These are phyloP conservation scores for Mucor sp. DNA, from an alignment of 371 early-diverging fungal genomes.

Conservation along the genomic window DNA sequence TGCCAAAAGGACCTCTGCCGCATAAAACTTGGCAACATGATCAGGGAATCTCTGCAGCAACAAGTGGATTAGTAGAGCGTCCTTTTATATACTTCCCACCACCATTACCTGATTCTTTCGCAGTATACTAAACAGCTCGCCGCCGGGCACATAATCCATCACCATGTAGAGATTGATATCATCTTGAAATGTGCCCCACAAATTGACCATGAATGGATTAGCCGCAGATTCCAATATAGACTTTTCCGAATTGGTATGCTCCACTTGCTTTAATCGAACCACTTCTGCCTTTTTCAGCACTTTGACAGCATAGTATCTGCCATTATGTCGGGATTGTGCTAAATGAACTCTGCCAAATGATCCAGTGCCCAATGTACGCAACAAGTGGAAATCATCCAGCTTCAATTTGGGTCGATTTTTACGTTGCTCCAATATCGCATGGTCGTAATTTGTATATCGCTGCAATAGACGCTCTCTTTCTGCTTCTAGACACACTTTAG, in stretches of 20 bases:
- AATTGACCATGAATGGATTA: slow-evolving; percentile 91
- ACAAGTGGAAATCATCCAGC: slow-evolving; percentile 69
- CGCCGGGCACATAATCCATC: slow-evolving; percentile 95
- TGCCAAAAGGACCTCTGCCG: slow-evolving; percentile 72
- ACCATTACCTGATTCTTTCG: slow-evolving; percentile 61
- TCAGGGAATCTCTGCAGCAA: slow-evolving; percentile 75
- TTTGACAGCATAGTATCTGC: slow-evolving; percentile 95
- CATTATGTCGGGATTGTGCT: slow-evolving; percentile 73
- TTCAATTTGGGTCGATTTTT: slow-evolving; percentile 54
- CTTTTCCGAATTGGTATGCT: slow-evolving; percentile 90
- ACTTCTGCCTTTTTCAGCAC: slow-evolving; percentile 94
- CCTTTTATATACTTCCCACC: too few relatives aligned
- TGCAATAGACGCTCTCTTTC: not conserved
- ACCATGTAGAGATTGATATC: slow-evolving; percentile 87
- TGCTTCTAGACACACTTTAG: not conserved
- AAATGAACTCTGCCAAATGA: slow-evolving; percentile 99
- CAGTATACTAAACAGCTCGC: slow-evolving; percentile 89
- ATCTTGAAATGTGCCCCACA: slow-evolving; percentile 92
- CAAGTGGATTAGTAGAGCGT: not conserved
- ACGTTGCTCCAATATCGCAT: slow-evolving; percentile 17
- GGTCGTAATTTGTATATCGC: slow-evolving; percentile 21
- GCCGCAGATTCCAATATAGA: slow-evolving; percentile 81
- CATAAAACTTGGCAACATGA: slow-evolving; percentile 85
- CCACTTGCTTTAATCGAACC: slow-evolving; percentile 93
- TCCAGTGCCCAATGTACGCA: slow-evolving; percentile 93